Percentiles rank a stretch among this genome's conserved stretches.
Evolutionary conservation across 2,329 filamentous ascomycete species (phyloP).

Genomic region (Aspergillus ochraceus): DNA sequence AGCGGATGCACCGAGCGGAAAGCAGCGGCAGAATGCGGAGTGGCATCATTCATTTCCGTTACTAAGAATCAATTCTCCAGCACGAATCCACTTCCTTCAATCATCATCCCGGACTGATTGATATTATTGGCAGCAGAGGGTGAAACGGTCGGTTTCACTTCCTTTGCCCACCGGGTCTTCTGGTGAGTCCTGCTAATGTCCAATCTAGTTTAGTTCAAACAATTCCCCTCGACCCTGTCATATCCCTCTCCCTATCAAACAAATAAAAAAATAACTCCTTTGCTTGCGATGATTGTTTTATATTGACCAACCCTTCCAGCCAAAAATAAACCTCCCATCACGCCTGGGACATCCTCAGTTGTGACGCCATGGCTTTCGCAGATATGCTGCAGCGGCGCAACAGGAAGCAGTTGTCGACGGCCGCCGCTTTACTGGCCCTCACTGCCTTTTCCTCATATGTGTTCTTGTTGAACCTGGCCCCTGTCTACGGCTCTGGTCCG

Average conservation of each 20-base stretch:
- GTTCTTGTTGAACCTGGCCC: conserved; percentile 71
- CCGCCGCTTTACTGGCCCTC: conserved; percentile 38
- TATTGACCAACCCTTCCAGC: conserved; percentile 4
- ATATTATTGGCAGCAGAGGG: background rate
- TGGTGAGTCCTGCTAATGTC: background rate
- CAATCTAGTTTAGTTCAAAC: background rate
- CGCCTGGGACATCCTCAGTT: conserved; percentile 11
- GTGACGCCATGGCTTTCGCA: conserved; percentile 26
- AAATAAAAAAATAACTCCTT: background rate
- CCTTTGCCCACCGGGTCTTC: background rate
- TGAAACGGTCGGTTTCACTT: background rate
- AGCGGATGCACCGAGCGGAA: no score
- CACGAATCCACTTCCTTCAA: background rate
- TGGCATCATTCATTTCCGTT: background rate
- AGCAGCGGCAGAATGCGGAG: background rate
- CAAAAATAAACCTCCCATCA: conserved; percentile 1
- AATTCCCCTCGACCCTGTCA: background rate
- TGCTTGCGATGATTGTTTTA: background rate
- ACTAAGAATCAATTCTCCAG: background rate
- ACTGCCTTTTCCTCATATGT: conserved; percentile 43
- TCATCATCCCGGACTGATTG: background rate
- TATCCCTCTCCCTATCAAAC: background rate
- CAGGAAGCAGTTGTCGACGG: conserved; percentile 25
- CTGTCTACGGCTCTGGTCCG: conserved; percentile 85
- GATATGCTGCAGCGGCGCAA: conserved; percentile 28